These are phyloP conservation scores for Fibroporia radiculosa DNA, from an alignment of 768 basidiomycete species.

Conservation along the genomic window DNA sequence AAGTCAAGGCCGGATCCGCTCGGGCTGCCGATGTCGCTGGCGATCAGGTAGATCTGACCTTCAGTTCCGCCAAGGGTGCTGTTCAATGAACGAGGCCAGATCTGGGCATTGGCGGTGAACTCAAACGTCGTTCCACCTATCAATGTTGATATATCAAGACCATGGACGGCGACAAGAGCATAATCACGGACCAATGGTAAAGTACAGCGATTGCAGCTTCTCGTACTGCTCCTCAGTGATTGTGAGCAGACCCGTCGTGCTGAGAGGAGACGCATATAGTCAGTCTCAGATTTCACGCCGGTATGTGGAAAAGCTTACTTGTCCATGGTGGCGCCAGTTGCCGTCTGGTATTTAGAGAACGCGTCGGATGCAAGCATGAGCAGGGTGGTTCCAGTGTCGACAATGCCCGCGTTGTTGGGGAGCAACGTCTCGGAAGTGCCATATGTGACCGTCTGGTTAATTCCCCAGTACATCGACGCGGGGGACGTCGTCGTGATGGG, in stretches of 20 bases:
- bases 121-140: constrained; percentile 38
- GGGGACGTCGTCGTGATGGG: constrained; percentile 40
- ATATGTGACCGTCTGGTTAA: constrained; percentile 36
- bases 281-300: not conserved
- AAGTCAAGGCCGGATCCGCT: constrained; percentile 58
- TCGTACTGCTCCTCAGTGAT: constrained; percentile 41
- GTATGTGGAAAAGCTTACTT: constrained; percentile 22
- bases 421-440: constrained; percentile 25
- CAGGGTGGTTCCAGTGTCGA: constrained; percentile 48
- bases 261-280: constrained; percentile 11
- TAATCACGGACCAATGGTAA: constrained; percentile 34
- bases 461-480: constrained; percentile 43
- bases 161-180: not conserved
- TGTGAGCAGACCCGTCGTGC: constrained; percentile 48
- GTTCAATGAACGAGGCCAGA: constrained; percentile 60
- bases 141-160: not conserved
- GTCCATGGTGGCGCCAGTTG: constrained; percentile 47
- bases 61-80: constrained; percentile 44
- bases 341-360: constrained; percentile 45
- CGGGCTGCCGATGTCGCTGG: constrained; percentile 41
- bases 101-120: constrained; percentile 58
- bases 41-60: constrained; percentile 46
- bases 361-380: constrained; percentile 51
- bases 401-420: constrained; percentile 34
- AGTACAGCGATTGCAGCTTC: constrained; percentile 43